phyloP scores from a whole-genome alignment of 2,329 filamentous ascomycete species.

The Monosporascus sp. region DNA sequence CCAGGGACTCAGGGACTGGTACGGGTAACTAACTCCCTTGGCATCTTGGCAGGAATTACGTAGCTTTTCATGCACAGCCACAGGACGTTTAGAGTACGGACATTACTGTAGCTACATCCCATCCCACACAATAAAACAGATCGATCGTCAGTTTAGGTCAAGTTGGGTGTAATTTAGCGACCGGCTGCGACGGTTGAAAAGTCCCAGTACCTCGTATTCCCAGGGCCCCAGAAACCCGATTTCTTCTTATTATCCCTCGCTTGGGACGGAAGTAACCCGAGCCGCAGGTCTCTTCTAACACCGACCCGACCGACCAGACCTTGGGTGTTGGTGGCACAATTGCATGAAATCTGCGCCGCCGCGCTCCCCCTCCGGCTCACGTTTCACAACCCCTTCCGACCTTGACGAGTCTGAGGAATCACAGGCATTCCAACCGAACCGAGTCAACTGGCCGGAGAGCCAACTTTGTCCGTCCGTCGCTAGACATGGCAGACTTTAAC shows the following conservation, averaged over 20 bases:
- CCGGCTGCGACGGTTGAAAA: background rate
- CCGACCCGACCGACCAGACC: background rate
- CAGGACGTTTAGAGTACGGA: background rate
- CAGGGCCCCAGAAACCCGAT: background rate
- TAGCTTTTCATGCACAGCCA: background rate
- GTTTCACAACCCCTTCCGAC: background rate
- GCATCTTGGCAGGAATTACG: background rate
- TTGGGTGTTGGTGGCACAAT: background rate
- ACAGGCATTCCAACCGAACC: background rate
- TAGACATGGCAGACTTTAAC: constrained; percentile 26
- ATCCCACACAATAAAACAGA: background rate
- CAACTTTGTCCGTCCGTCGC: background rate
- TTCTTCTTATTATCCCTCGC: background rate
- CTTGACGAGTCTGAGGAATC: background rate
- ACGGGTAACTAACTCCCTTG: too few species aligned
- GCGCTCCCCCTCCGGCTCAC: background rate
- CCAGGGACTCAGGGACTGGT: too few species aligned
- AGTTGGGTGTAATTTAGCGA: background rate
- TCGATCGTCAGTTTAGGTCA: background rate
- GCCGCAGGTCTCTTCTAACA: background rate
- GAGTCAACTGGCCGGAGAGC: background rate
- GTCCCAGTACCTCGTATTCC: background rate
- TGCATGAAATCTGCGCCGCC: background rate
- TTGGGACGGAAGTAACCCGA: too few species aligned
- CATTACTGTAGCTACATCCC: background rate